Evolutionary conservation across 768 basidiomycete genomes (phyloP), one percentile per base, ranked within the genome.

Genomic region (Fistulinella prunicolor): DNA sequence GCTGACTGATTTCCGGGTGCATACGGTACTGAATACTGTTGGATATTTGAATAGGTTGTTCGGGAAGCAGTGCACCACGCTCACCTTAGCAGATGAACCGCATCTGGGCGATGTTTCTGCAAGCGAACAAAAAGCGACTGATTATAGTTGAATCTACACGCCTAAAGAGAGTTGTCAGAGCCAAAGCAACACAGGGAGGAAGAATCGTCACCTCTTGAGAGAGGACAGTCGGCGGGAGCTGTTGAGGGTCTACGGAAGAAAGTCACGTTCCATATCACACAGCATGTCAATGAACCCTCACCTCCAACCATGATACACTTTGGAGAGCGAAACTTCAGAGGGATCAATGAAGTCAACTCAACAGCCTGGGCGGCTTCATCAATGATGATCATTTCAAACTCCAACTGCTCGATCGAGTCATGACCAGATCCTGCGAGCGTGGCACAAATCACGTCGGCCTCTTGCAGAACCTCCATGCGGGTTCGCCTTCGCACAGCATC

Each of bases 361-460:
- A 97, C 87, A 14, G 94, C 86, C 67, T 99, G 96, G 1, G 95
- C 95, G 1, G 96, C 96, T 67, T 99, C 96, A 61, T 99, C 96
- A 50, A 99, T 95, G 65, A 99, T 84, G 57, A 99, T 80, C 70
- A 95, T 89, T 57, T 96, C 94, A 62, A 97, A 97, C 43, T 94
- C 87, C 53, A 90, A 80, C 29, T 79, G 74, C 47, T 88, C 82
- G 35, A 99, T 74, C 39, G 79, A 77, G 14, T 96, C 94, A 54
- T 96, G 90, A 4, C 94, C 96, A 16, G 95, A 78, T 26, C 95
- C 95, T 7, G 95, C 92, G 17, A 99, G 75, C 0, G 96, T 99
- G 34, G 84, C 78, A 63, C 96, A 99, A 43, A 99, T 87, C 37
- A 99, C 85, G 61, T 98, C 94, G 1, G 94, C 93, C 54, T 91